These are phyloP conservation scores for Pestalotiopsis sp. DNA, from an alignment of 2,329 filamentous ascomycete genomes.

Conservation along the genomic window DNA sequence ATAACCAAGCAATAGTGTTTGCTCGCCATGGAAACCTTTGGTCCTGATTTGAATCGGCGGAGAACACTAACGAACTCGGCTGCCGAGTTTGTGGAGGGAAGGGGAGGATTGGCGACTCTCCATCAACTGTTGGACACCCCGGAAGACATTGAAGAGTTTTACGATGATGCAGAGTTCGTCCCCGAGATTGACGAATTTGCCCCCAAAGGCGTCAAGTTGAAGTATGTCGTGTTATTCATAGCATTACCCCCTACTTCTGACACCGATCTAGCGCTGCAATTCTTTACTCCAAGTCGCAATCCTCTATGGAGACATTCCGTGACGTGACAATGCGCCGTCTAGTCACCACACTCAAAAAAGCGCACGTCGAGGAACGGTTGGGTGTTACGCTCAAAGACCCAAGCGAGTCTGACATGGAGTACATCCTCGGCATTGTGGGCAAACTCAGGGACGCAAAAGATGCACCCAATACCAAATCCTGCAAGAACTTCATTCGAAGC, in stretches of 20 bases:
- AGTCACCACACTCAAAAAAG: background rate
- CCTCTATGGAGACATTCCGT: background rate
- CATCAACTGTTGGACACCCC: background rate
- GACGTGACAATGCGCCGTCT: background rate
- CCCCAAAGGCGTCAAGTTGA: background rate
- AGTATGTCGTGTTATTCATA: background rate
- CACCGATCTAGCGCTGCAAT: background rate
- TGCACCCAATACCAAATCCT: slow-evolving; percentile 2
- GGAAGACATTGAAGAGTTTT: background rate
- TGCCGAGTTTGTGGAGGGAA: background rate
- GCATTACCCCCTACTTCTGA: background rate
- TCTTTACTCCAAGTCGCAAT: background rate
- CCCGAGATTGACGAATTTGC: background rate
- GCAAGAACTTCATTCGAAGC: slow-evolving; percentile 17
- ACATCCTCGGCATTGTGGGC: background rate
- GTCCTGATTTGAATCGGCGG: background rate
- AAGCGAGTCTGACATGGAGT: background rate
- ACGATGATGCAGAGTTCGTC: background rate
- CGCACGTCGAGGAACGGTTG: background rate
- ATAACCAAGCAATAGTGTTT: too few relatives aligned
- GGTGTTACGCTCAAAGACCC: background rate
- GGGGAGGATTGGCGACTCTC: background rate
- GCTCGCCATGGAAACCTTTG: background rate
- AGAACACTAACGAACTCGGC: background rate
- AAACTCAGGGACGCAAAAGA: background rate